Conservation (phyloP, 345 rosid species). For the Murraya paniculata region DNA sequence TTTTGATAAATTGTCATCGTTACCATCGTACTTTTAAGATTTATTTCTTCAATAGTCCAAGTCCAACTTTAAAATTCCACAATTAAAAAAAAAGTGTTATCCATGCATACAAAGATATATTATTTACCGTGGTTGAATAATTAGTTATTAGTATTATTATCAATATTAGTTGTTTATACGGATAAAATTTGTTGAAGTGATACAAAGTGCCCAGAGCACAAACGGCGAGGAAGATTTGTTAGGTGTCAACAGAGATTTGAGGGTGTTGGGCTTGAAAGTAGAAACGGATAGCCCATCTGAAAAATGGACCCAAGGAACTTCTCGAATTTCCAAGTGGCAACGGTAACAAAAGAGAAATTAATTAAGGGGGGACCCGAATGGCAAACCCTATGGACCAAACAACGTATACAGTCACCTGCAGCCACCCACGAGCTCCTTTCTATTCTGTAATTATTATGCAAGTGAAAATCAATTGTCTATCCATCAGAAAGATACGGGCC, state of each 20-base stretch:
- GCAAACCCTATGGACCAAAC: conserved; percentile 17
- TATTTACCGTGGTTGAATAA: too few species aligned
- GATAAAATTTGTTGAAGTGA: too few species aligned
- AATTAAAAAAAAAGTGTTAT: too few species aligned
- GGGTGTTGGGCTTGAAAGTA: not conserved
- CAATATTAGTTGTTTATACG: too few species aligned
- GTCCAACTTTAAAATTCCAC: too few species aligned
- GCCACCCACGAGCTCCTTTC: not conserved
- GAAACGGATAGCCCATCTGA: not conserved
- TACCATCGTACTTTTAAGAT: not conserved
- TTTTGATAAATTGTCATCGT: not conserved
- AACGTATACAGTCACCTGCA: not conserved
- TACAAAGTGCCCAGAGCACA: too few species aligned
- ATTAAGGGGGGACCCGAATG: conserved; percentile 17
- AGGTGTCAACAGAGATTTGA: not conserved
- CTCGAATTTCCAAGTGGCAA: too few species aligned
- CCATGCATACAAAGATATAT: too few species aligned
- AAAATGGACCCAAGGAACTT: conserved; percentile 17
- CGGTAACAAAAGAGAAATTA: not conserved
- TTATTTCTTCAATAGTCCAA: too few species aligned
- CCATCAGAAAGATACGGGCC: not conserved
- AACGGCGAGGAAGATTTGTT: too few species aligned
- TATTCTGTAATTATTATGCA: not conserved
- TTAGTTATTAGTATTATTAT: too few species aligned
- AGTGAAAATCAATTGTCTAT: not conserved